A percentile compares a stretch with the other conserved stretches of the same genome.
These are phyloP conservation scores for Termitomyces sp. DNA, from an alignment of 768 basidiomycete species.

Conservation along the genomic window DNA sequence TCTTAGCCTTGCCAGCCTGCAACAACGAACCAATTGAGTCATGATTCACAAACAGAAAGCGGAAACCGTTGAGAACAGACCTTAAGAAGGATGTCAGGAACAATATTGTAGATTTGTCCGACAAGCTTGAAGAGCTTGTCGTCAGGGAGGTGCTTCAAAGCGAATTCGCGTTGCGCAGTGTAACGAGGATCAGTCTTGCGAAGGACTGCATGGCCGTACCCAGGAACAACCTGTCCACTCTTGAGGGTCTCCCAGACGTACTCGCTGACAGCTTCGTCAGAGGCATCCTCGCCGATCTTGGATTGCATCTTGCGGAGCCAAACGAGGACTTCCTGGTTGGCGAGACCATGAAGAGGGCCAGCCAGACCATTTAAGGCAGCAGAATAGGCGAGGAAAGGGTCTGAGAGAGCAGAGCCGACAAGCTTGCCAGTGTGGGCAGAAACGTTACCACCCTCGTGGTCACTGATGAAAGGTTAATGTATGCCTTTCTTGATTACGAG, in stretches of 20 bases:
- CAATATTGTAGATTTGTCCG: slow-evolving; percentile 80
- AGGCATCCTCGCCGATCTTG: slow-evolving; percentile 79
- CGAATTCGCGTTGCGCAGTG: slow-evolving; percentile 86
- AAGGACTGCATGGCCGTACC: slow-evolving; percentile 83
- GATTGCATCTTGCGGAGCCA: slow-evolving; percentile 94
- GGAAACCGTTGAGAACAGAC: slow-evolving; percentile 23
- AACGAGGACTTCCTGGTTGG: slow-evolving; percentile 94
- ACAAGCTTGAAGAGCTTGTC: slow-evolving; percentile 95
- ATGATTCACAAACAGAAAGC: neutral
- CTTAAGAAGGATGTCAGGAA: slow-evolving; percentile 86
- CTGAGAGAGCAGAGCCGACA: slow-evolving; percentile 92
- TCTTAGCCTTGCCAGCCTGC: slow-evolving; percentile 87
- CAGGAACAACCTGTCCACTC: slow-evolving; percentile 90
- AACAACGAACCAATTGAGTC: neutral
- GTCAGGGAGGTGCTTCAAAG: slow-evolving; percentile 75
- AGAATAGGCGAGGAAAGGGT: slow-evolving; percentile 92
- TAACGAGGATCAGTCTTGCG: slow-evolving; percentile 93
- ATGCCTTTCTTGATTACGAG: neutral
- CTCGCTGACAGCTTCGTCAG: slow-evolving; percentile 84
- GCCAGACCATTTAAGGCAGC: slow-evolving; percentile 95
- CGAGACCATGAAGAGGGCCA: slow-evolving; percentile 93
- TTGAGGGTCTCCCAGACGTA: slow-evolving; percentile 96
- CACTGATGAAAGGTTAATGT: slow-evolving; percentile 33
- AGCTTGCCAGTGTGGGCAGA: slow-evolving; percentile 93
- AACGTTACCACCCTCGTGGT: slow-evolving; percentile 98